Evolutionary conservation across 306 rosid genomes (phyloP), one percentile per base, ranked within the genome.

Genomic region (Vicia villosa): DNA sequence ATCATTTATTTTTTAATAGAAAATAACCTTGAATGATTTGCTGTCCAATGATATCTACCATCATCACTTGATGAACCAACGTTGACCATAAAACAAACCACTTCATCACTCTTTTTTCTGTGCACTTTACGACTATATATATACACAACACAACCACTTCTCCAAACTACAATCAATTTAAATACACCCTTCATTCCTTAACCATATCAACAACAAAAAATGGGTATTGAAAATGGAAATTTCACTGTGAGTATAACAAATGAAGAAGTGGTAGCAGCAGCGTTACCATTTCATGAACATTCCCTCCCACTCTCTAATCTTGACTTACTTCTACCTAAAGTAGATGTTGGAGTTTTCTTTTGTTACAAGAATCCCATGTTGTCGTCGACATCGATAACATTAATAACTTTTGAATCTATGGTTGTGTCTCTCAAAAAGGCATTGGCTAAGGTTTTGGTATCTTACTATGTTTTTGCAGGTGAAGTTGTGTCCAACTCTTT

Each of bases 281-380:
- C 72, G 9, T 22, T 86, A 6, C 97, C 97, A n/a, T 3, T 83
- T 74, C 88, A 86, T 63, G 80, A 86, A 14, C 88, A 88, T 61
- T 83, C 89, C 91, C 87, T 91, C 0, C 89, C 92, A 45, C 83
- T 91, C 21, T 91, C 96, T 13, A 86, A 91, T 77, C 92, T 88
- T 17, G 97, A 91, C 77, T 77, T 91, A 5, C 88, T 91, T 15
- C 77, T 91, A 12, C 97, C 96, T 1, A 72, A 80, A 0, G 0
- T 91, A 0, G 86, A 91, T 42, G 92, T 86, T 4, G 86, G 90
- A 0, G 83, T 88, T 5, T 91, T 91, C 79, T 86, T 88, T 13
- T 88, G 92, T 72, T 88, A 86, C 82, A 70, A 72, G 7, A 85
- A 71, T 8, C 63, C 61, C 4, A 40, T 40, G 37, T 2, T 43